Evolutionary conservation across 2,329 filamentous ascomycete species (phyloP), one percentile per base, ranked within the genome.

Genomic region (Fonsecaea nubica): DNA sequence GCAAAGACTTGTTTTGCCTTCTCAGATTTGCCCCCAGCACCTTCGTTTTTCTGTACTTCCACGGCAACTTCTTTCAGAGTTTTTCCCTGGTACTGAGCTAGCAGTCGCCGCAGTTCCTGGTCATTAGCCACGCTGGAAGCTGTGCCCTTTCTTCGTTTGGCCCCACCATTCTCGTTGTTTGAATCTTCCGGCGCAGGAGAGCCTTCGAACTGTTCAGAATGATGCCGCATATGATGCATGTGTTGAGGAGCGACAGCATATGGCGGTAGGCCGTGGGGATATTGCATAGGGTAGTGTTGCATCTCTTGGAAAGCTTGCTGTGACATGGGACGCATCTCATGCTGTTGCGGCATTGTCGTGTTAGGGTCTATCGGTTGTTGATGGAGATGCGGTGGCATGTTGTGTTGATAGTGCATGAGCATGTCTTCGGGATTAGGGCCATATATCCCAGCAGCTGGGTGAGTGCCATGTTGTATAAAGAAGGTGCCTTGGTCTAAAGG

Each of bases 1-100:
- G 81, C 81, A 73, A 83, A 83, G 62, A 83, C 80, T 72, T 83
- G 81, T 72, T 83, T 83, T 48, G 82, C 80, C 70, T 83, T 83
- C 70, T 83, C 81, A 15, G 81, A 80, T 72, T 82, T 83, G 13
- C 81, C 81, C 32, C 82, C 81, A 45, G 77, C 77, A 15, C 81
- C 80, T 74, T 84, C 82, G 66, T 82, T 80, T 64, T 81, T 81
- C 71, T 83, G 76, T 6, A 83, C 81, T 70, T 83, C 80, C 6
- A 76, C 75, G 4, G 82, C 82, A 74, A 84, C 82, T 64, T 83
- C 79, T 66, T 80, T 79, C 52, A 84, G 68, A 3, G 73, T 75
- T 67, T 79, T 81, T 4, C 80, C 79, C 68, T 81, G 78, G 64
- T 83, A 82, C 66, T 83, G 81, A 13, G 78, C 76, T 55, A 83